Percentiles rank a stretch among this genome's conserved stretches.
These are phyloP conservation scores for Penicillium oxalicum DNA, from an alignment of 2,329 filamentous ascomycete species.

Conservation along the genomic window DNA sequence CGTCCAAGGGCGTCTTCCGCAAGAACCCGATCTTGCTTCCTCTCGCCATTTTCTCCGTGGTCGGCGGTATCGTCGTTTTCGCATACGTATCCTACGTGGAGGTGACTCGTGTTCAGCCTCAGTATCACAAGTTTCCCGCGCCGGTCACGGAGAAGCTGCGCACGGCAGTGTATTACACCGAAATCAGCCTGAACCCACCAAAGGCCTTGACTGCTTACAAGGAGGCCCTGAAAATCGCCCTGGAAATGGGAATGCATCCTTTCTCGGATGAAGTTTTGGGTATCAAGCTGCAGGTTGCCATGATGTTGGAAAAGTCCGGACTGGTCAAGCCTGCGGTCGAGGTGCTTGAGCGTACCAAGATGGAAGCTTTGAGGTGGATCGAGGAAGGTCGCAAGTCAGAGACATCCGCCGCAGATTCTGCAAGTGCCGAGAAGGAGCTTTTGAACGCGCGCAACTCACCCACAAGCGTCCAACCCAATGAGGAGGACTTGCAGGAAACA, in stretches of 20 bases:
- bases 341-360: constrained; percentile 69
- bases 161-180: constrained; percentile 79
- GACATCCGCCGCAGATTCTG: constrained; percentile 6
- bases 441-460: constrained; percentile 18
- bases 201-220: constrained; percentile 79
- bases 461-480: constrained; percentile 16
- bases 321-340: constrained; percentile 65
- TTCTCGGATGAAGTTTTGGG: constrained; percentile 89
- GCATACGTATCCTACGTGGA: constrained; percentile 41
- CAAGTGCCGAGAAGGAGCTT: constrained; percentile 13
- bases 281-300: constrained; percentile 74
- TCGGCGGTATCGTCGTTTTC: constrained; percentile 31
- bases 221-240: constrained; percentile 67
- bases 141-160: constrained; percentile 59
- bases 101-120: constrained; percentile 36
- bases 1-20: constrained; percentile 37
- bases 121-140: constrained; percentile 40
- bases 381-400: constrained; percentile 22
- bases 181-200: constrained; percentile 66
- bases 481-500: constrained; percentile 18
- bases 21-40: constrained; percentile 41
- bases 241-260: constrained; percentile 71
- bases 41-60: constrained; percentile 35
- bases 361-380: constrained; percentile 54
- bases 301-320: constrained; percentile 71